Percentiles rank a stretch among this genome's conserved stretches.
phyloP scores from a whole-genome alignment of 2,329 filamentous ascomycete species.

The Diaporthe citri region DNA sequence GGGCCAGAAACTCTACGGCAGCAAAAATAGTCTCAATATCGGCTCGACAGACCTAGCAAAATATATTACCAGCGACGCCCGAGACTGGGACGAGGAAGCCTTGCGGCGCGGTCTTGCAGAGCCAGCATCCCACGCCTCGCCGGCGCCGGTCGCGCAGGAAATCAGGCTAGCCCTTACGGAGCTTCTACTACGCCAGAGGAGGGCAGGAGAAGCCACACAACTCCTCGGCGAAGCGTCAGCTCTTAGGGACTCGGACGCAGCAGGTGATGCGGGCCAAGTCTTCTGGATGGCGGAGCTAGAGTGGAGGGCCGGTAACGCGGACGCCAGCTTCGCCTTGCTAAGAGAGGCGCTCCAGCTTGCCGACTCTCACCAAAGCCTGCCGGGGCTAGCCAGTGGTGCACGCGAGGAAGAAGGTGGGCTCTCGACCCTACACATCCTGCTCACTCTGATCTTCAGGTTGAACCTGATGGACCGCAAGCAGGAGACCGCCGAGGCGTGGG shows the following conservation, averaged over 20 bases:
- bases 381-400: background rate
- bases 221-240: background rate
- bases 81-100: background rate
- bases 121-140: background rate
- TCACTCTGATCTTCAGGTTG: background rate
- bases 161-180: slow-evolving; percentile 27
- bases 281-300: slow-evolving; percentile 33
- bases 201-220: background rate
- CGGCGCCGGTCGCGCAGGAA: background rate
- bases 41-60: background rate
- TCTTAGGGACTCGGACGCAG: background rate
- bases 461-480: background rate
- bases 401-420: background rate
- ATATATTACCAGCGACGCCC: background rate
- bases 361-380: background rate
- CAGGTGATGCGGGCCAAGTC: background rate
- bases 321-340: slow-evolving; percentile 5
- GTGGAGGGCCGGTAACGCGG: slow-evolving; percentile 21
- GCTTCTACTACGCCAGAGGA: background rate
- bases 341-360: background rate
- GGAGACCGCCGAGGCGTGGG: background rate
- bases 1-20: background rate
- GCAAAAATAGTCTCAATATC: background rate
- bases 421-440: background rate
- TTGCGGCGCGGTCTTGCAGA: background rate